Evolutionary conservation across 805 yeast species (phyloP), one percentile per base, ranked within the genome.

Genomic region (Cephaloascus fragrans): DNA sequence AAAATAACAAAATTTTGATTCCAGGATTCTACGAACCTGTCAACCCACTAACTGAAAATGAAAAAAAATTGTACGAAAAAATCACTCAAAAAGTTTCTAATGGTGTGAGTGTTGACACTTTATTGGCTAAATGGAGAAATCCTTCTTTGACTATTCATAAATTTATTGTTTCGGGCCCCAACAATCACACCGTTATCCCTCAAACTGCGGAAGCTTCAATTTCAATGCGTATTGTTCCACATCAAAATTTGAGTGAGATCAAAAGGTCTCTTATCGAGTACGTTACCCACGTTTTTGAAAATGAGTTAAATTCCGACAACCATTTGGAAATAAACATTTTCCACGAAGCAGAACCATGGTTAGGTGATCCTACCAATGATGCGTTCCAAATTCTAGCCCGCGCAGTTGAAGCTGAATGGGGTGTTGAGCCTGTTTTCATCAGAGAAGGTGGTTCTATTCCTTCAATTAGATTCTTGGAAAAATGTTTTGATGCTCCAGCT

Each of bases 371-470:
- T 12, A 59, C 67, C 12, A 88, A 85, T 51, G 69, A 69, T 34
- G 86, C 89, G 2, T 93, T 84, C 56, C 69, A 75, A 48, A 69
- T 83, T 6, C 62, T 93, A 28, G 67, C 71, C 39, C 62, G 74
- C 18, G 86, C 83, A 37, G 65, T 90, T 26, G 60, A 64, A 33
- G 56, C 64, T 3, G 84, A 79, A 40, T 90, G 98, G 98, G 77
- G 74, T 0, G 61, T 67, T 10, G 85, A 83, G 39, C 97, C 97
- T 2, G 62, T 90, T 33, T 81, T 79, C 43, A 85, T 93, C 26
- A 75, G 97, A 47, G 98, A 93, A 62, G 98, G 98, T 44, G 98
- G 98, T 0, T 86, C 97, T 0, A 88, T 90, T 55, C 97, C 98
- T 2, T 81, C 90, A 9, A 79, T 93, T 5, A 62, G 96, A 45